A percentile compares a stretch with the other conserved stretches of the same genome.
Evolutionary conservation across 1,284 basidiomycete species (phyloP).

Genomic region (Paramarasmius palmivorus): DNA sequence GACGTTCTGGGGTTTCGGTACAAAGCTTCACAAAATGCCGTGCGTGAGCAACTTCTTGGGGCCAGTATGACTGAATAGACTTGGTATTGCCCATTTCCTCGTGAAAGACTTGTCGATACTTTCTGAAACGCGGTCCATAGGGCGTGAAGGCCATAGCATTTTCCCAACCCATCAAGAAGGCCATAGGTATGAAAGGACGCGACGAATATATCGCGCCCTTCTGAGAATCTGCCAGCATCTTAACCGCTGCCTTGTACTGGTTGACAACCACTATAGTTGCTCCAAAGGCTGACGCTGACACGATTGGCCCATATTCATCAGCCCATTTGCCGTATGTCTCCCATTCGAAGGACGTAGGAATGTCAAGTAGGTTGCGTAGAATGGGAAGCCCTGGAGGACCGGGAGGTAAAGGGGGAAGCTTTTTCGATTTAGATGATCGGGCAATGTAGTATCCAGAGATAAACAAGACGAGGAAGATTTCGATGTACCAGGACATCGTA

Average conservation of each 20-base stretch:
- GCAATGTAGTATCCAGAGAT: background rate
- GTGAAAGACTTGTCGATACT: slow-evolving; percentile 12
- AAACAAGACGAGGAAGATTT: background rate
- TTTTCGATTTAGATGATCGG: background rate
- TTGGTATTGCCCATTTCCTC: slow-evolving; percentile 10
- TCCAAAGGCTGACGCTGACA: slow-evolving; percentile 10
- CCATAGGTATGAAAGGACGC: slow-evolving; percentile 9
- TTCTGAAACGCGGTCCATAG: slow-evolving; percentile 11
- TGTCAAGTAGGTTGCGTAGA: slow-evolving; percentile 15
- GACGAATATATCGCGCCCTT: slow-evolving; percentile 8
- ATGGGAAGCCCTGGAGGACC: slow-evolving; percentile 16
- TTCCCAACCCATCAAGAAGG: slow-evolving; percentile 12
- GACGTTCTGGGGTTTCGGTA: slow-evolving; percentile 1
- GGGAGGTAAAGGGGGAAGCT: slow-evolving; percentile 14
- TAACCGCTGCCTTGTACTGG: slow-evolving; percentile 4
- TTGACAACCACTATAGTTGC: slow-evolving; percentile 9
- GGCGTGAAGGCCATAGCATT: slow-evolving; percentile 12
- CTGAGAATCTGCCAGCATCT: background rate
- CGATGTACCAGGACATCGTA: background rate
- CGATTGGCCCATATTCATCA: slow-evolving; percentile 8
- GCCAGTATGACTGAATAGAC: slow-evolving; percentile 6
- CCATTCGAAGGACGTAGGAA: slow-evolving; percentile 15
- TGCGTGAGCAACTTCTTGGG: slow-evolving; percentile 9
- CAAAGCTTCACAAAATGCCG: slow-evolving; percentile 8
- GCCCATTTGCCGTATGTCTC: slow-evolving; percentile 9